These are phyloP conservation scores for Poterioochromonas sp. DNA, from an alignment of 352 stramenopile species.

Conservation along the genomic window DNA sequence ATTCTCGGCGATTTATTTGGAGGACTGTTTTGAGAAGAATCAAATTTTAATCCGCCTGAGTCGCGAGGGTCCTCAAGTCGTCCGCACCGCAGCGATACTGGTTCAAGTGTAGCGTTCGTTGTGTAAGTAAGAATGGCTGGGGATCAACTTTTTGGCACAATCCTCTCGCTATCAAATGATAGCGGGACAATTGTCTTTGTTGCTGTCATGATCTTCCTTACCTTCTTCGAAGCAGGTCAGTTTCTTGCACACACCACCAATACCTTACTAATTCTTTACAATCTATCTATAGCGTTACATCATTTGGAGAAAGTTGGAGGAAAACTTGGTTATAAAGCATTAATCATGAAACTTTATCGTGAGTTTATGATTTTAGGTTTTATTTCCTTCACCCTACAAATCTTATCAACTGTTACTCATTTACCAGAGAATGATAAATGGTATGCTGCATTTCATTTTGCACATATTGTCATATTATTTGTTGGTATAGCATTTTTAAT, in stretches of 20 bases:
- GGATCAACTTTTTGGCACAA: constrained; percentile 10
- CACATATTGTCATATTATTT: constrained; percentile 17
- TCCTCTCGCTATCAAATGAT: not conserved
- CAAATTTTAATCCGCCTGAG: too few relatives aligned
- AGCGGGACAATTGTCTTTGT: constrained; percentile 4
- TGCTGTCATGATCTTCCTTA: constrained; percentile 4
- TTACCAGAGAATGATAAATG: not conserved
- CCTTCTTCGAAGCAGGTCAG: constrained; percentile 14
- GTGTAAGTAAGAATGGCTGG: too few relatives aligned
- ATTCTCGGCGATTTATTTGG: too few relatives aligned
- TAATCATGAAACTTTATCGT: constrained; percentile 22
- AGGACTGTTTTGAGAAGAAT: too few relatives aligned
- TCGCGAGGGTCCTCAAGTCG: too few relatives aligned
- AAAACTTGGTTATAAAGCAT: constrained; percentile 9
- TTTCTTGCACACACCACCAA: not conserved
- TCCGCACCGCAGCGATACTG: too few relatives aligned
- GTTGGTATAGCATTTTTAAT: constrained; percentile 10
- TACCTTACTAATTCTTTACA: not conserved
- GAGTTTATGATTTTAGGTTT: constrained; percentile 28
- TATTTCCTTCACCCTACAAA: not conserved
- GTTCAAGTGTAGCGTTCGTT: too few relatives aligned
- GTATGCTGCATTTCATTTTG: constrained; percentile 22
- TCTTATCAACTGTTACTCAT: not conserved
- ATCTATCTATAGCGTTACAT: not conserved
- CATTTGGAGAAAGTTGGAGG: not conserved